Base-by-base conservation (phyloP, 129 eudicot genomes). In the Silybum marianum region DNA sequence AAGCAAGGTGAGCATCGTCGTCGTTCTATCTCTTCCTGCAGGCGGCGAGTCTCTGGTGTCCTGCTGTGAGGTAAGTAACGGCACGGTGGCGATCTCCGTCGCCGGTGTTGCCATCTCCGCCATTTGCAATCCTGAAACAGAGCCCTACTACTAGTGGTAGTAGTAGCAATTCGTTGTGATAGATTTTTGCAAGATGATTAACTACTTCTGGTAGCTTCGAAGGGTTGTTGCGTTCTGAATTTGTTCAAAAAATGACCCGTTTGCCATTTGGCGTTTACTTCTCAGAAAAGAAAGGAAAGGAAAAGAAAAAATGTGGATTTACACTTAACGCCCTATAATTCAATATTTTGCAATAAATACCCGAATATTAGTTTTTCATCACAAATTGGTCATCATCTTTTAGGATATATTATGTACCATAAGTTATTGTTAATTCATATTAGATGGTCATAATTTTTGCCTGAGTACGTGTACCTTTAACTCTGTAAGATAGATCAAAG, bases 1-100 rank as follows among this genome's bases (percentile, higher is more conserved):
- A 9, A 90, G 86, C 68, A 84, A 44, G 39, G 82, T 72, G 18
- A 88, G 81, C 22, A 46, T 3, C 44, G 85, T 76, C 12, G 80
- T 18, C 7, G 85, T 67, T 40, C 85, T 76, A 18, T 62, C 34
- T 7, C 48, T 48, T n/a, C 25, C 76, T n/a, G 24, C 48, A 39
- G 70, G 9, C 70, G 54, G 69, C n/a, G 46, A 28, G 12, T 54
- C 22, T n/a, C 22, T 2, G 76, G 48, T 13, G 3, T 12, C 58
- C 46, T 42, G 77, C 32, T 78, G 73, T 0, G 79, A 78, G 19
- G 39, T 58, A 67, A 80, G 80, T 10, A 85, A 40, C 42, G 88
- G 85, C 26, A 74, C 80, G 76, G 69, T 9, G 75, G 70, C 42
- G 13, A 62, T 74, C 72, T 70, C 81, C 78, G 81, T 54, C 65